Percentiles rank a stretch among this genome's conserved stretches.
Conservation (phyloP, 306 rosid species). For the Geum urbanum region DNA sequence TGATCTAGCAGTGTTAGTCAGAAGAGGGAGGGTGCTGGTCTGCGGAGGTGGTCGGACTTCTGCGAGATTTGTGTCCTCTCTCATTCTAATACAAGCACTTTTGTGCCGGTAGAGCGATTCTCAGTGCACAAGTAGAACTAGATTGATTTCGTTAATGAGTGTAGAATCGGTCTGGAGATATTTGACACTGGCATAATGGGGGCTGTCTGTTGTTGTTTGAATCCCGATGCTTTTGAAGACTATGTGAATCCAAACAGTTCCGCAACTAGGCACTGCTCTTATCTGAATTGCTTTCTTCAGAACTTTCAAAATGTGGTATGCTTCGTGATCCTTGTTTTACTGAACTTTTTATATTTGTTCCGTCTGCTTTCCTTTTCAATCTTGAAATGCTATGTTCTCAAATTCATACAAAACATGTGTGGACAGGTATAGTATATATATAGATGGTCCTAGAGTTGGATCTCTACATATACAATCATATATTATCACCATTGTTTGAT, state of each 20-base stretch:
- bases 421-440: too few relatives aligned
- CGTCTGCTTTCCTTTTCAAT: slow-evolving; percentile 1
- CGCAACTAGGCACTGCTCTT: slow-evolving; percentile 65
- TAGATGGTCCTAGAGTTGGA: too few relatives aligned
- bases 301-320: slow-evolving; percentile 71
- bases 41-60: slow-evolving; percentile 61
- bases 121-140: slow-evolving; percentile 25
- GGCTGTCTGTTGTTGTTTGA: slow-evolving; percentile 86
- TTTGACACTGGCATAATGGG: slow-evolving; percentile 69
- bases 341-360: slow-evolving; percentile 6
- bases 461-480: too few relatives aligned
- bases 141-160: slow-evolving; percentile 26
- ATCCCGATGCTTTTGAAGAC: slow-evolving; percentile 62
- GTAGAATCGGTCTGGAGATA: slow-evolving; percentile 33
- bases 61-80: slow-evolving; percentile 84
- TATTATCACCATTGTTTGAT: too few relatives aligned
- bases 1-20: slow-evolving; percentile 23
- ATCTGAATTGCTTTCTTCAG: slow-evolving; percentile 73
- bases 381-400: neutral
- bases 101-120: slow-evolving; percentile 26
- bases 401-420: neutral
- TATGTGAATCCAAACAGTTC: slow-evolving; percentile 79
- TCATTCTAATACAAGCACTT: slow-evolving; percentile 23
- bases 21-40: slow-evolving; percentile 69
- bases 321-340: neutral